phyloP scores from a whole-genome alignment of 1,284 basidiomycete species.

The Ustilago shanxiensis region DNA sequence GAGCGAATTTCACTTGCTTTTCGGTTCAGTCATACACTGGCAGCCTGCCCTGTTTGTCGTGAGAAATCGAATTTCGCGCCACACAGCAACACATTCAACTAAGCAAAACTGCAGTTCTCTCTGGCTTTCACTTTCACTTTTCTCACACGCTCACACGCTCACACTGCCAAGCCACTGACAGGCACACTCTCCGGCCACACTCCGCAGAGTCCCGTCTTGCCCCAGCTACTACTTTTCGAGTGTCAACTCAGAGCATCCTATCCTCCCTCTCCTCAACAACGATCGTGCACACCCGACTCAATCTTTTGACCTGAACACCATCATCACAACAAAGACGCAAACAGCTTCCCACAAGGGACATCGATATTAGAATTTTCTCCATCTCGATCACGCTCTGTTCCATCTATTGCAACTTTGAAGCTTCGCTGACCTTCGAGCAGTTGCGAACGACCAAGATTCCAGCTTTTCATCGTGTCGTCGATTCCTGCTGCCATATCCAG shows the following conservation, averaged over 20 bases:
- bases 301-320: neutral
- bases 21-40: slow-evolving; percentile 2
- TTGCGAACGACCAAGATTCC: neutral
- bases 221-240: neutral
- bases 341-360: neutral
- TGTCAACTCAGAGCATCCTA: neutral
- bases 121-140: neutral
- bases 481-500: slow-evolving; percentile 2
- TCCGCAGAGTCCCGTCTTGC: slow-evolving; percentile 1
- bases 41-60: neutral
- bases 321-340: neutral
- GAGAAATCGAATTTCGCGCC: slow-evolving; percentile 4
- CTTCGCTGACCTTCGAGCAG: neutral
- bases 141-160: neutral
- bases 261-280: neutral
- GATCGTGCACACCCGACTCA: neutral
- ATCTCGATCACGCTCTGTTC: neutral
- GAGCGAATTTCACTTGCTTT: neutral
- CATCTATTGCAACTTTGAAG: neutral
- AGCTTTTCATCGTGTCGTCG: slow-evolving; percentile 10
- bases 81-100: neutral
- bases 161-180: neutral
- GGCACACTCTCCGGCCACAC: neutral
- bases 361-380: neutral
- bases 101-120: neutral